Percentiles rank a stretch among this genome's conserved stretches.
phyloP scores from a whole-genome alignment of 805 yeast species.

The Maudiozyma serrabonitensis region DNA sequence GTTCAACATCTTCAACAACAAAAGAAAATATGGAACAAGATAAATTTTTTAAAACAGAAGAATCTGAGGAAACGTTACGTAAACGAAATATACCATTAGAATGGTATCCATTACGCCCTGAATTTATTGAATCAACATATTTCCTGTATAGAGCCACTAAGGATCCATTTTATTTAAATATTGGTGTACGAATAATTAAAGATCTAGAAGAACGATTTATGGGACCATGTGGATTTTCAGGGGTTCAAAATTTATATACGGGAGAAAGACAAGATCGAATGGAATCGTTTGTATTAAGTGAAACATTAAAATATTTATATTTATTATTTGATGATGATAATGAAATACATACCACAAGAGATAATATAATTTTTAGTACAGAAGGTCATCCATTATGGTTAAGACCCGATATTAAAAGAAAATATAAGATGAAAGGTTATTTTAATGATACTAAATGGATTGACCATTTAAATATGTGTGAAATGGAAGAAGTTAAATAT shows the following conservation, averaged over 20 bases:
- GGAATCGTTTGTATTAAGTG: slow-evolving; percentile 88
- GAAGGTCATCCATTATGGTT: slow-evolving; percentile 91
- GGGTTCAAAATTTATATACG: slow-evolving; percentile 55
- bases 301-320: slow-evolving; percentile 75
- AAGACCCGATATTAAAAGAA: slow-evolving; percentile 28
- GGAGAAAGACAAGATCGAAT: slow-evolving; percentile 65
- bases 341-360: slow-evolving; percentile 36
- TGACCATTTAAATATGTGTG: slow-evolving; percentile 10
- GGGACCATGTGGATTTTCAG: slow-evolving; percentile 73
- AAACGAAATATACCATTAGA: slow-evolving; percentile 38
- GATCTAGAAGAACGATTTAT: slow-evolving; percentile 44
- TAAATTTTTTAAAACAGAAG: background rate
- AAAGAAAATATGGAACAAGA: no score
- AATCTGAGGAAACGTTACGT: background rate
- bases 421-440: slow-evolving; percentile 17
- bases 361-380: slow-evolving; percentile 55
- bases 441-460: slow-evolving; percentile 13
- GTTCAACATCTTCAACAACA: background rate
- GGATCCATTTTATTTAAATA: slow-evolving; percentile 72
- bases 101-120: slow-evolving; percentile 93
- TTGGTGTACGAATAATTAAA: slow-evolving; percentile 57
- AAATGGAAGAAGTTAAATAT: background rate
- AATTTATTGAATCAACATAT: slow-evolving; percentile 82
- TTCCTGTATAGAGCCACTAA: slow-evolving; percentile 72
- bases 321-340: slow-evolving; percentile 66